A percentile compares a stretch with the other conserved stretches of the same genome.
phyloP scores from a whole-genome alignment of 2,329 filamentous ascomycete genomes.

The Ophiosphaerella korrae region DNA sequence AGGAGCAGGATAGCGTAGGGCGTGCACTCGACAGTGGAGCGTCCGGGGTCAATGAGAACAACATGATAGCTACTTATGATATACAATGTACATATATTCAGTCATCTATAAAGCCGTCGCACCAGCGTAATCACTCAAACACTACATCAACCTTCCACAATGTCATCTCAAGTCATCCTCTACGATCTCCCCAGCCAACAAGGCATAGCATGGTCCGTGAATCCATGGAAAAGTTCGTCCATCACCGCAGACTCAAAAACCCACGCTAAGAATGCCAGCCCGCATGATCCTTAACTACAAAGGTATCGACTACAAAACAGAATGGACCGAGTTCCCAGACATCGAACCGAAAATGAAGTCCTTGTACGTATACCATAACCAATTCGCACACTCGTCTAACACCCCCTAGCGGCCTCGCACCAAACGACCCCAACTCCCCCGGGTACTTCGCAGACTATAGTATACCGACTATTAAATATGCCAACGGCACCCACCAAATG shows the following conservation, averaged over 20 bases:
- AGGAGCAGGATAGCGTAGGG: no score
- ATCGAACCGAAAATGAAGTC: slow-evolving; percentile 62
- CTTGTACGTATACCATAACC: slow-evolving; percentile 50
- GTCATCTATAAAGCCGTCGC: not conserved
- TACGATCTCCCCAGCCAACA: slow-evolving; percentile 67
- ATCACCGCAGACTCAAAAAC: no score
- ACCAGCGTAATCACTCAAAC: not conserved
- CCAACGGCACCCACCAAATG: slow-evolving; percentile 65
- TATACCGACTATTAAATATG: slow-evolving; percentile 61
- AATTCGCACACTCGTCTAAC: not conserved
- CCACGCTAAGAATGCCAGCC: slow-evolving; percentile 49
- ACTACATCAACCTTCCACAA: slow-evolving; percentile 2
- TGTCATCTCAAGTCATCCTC: slow-evolving; percentile 55
- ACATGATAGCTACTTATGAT: not conserved
- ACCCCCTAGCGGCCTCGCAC: slow-evolving; percentile 48
- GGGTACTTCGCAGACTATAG: slow-evolving; percentile 54
- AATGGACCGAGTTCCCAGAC: slow-evolving; percentile 73
- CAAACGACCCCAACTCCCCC: slow-evolving; percentile 48
- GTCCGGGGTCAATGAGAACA: no score
- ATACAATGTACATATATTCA: not conserved
- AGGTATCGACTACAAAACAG: slow-evolving; percentile 67
- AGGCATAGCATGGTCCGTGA: slow-evolving; percentile 65
- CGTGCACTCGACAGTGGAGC: no score
- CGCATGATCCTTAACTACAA: slow-evolving; percentile 72
- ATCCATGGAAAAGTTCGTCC: slow-evolving; percentile 71